Percentiles rank a stretch among this genome's conserved stretches.
phyloP scores from a whole-genome alignment of 2,329 filamentous ascomycete genomes.

The Exophiala calicioides region DNA sequence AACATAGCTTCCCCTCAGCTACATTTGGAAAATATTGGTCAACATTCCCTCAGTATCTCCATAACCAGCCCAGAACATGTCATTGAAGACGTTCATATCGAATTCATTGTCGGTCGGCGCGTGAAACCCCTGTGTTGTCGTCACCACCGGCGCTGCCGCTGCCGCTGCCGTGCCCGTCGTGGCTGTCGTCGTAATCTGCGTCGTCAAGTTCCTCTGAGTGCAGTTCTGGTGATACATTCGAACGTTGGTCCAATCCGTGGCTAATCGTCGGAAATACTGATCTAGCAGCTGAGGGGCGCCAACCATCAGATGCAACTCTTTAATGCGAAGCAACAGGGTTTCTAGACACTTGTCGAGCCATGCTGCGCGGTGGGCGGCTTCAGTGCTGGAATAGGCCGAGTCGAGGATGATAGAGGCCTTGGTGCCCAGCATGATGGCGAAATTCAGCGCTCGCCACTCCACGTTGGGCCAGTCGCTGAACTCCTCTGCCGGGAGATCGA shows the following conservation, averaged over 20 bases:
- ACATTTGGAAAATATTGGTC: conserved; percentile 6
- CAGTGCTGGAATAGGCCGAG: conserved; percentile 11
- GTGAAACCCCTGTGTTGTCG: conserved; percentile 1
- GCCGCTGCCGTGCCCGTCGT: too few species aligned
- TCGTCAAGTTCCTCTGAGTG: conserved; percentile 7
- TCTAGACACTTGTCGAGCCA: conserved; percentile 22
- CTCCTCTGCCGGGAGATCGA: conserved; percentile 13
- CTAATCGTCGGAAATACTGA: conserved; percentile 15
- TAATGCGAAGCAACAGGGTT: conserved; percentile 13
- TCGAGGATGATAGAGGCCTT: conserved; percentile 21
- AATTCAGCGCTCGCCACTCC: conserved; percentile 21
- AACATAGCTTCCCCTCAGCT: neutral
- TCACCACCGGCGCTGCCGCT: too few species aligned
- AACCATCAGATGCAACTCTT: conserved; percentile 9
- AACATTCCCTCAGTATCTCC: conserved; percentile 3
- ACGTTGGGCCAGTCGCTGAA: conserved; percentile 18
- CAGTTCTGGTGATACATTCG: conserved; percentile 20
- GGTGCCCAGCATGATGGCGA: conserved; percentile 17
- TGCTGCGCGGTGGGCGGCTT: conserved; percentile 15
- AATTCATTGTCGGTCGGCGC: conserved; percentile 8
- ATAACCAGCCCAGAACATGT: conserved; percentile 18
- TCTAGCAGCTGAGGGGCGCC: conserved; percentile 1
- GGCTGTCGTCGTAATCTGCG: neutral
- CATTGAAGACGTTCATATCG: conserved; percentile 17
- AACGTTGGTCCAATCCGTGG: conserved; percentile 16